Evolutionary conservation across 1,139 yeast genomes (phyloP).

Genomic region (Saccharomycopsis crataegensis): DNA sequence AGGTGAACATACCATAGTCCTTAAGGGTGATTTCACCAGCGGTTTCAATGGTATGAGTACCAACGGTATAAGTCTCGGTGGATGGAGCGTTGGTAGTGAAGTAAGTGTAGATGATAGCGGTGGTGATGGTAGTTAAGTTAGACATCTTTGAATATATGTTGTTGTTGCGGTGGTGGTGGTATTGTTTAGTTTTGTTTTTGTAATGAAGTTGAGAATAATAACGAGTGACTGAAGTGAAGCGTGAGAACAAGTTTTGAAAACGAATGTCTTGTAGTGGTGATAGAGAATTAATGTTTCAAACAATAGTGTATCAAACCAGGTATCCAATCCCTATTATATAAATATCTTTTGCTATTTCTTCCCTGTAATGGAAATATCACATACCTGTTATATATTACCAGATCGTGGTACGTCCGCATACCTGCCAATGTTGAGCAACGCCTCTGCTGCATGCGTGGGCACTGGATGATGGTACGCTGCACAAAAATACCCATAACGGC

Average conservation of each 20-base stretch:
- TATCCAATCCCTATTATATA: no score
- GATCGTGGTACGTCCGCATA: no score
- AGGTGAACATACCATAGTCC: slow-evolving; percentile 17
- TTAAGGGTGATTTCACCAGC: slow-evolving; percentile 16
- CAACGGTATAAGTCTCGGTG: slow-evolving; percentile 13
- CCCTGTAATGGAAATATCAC: no score
- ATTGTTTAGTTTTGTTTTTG: not conserved
- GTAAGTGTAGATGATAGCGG: slow-evolving; percentile 19
- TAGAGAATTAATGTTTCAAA: no score
- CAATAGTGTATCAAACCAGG: no score
- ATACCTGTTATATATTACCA: no score
- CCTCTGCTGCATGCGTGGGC: no score
- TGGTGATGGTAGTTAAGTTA: slow-evolving; percentile 17
- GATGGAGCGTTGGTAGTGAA: slow-evolving; percentile 15
- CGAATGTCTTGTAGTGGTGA: not conserved
- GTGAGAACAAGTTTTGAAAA: not conserved
- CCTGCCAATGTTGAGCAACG: no score
- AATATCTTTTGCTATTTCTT: no score
- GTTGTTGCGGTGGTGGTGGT: no score
- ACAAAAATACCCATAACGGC: no score
- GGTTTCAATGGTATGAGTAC: slow-evolving; percentile 12
- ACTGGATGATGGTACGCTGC: no score
- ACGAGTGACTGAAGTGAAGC: not conserved
- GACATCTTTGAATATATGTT: not conserved
- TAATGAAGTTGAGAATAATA: not conserved